These are phyloP conservation scores for Metarhizium humberi DNA, from an alignment of 2,329 filamentous ascomycete genomes.

Conservation along the genomic window DNA sequence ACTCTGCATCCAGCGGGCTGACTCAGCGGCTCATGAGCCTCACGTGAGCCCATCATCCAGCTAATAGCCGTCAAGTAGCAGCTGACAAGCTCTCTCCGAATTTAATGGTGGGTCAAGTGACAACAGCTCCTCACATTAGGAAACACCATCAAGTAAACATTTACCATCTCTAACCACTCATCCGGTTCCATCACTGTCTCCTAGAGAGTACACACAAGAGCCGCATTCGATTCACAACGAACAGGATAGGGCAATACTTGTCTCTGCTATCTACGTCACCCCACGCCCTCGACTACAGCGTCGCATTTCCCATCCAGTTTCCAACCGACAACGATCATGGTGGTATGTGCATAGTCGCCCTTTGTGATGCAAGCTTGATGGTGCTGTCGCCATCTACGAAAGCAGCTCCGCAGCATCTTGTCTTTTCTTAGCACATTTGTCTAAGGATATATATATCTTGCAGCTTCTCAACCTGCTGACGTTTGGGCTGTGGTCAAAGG, in stretches of 20 bases:
- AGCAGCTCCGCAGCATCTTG: background rate
- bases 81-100: background rate
- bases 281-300: background rate
- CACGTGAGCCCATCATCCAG: background rate
- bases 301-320: background rate
- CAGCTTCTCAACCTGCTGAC: slow-evolving; percentile 60
- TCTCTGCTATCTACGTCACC: background rate
- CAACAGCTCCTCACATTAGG: background rate
- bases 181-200: background rate
- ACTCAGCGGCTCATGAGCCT: background rate
- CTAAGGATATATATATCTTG: slow-evolving; percentile 23
- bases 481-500: slow-evolving; percentile 64
- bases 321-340: slow-evolving; percentile 17
- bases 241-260: background rate
- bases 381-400: background rate
- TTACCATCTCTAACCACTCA: background rate
- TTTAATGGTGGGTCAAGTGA: background rate
- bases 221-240: background rate
- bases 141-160: background rate
- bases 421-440: slow-evolving; percentile 10
- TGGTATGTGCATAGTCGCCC: slow-evolving; percentile 18
- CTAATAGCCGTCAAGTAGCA: background rate
- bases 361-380: background rate
- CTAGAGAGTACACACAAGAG: background rate
- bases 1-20: background rate